Base-by-base conservation (phyloP, 2,329 filamentous ascomycete genomes). In the Sphaerulina vaccinii region DNA sequence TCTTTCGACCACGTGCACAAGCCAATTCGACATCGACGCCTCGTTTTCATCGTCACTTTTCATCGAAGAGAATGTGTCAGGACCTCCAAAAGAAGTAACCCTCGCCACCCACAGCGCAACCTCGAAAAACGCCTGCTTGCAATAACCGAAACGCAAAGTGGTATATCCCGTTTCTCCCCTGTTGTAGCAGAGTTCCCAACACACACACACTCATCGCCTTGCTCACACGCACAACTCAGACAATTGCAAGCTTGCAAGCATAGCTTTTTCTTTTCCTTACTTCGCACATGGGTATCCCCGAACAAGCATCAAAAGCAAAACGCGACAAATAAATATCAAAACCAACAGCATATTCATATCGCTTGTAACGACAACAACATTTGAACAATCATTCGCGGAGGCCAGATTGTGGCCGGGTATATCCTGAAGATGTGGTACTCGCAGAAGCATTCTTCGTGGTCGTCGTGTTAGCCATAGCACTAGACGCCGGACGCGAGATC, bases 361-460 rank as follows among this genome's bases (percentile, higher is more conserved):
- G 48, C 45, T 24, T 39, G 40, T 48, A 52, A 45, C 45, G 35
- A 22, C 18, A 21, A 46, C 45, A 50, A 50, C 48, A 50, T 46
- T 56, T 46, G 29, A 38, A 38, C 48, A 52, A 46, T 44, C 52
- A 52, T 67, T 62, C 62, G 66, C 65, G 67, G 65, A 62, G 66
- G 67, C 66, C 66, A 67, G 59, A 69, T 68, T 21, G 66, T 65
- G 62, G 66, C 67, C 63, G 67, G 68, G 67, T 69, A 69, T 69
- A 69, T 69, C 67, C 67, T 67, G 67, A 69, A 66, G 44, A 39
- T 41, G 59, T 56, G 54, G 58, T 59, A 61, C 58, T 61, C 53
- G 60, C 60, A 59, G 59, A 51, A 57, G 59, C 53, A 39, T 19
- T 39, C 37, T 39, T 39, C 59, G 58, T 54, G 52, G 55, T 44